Conservation (phyloP, 768 basidiomycete genomes). For the Tremella fuciformis region DNA sequence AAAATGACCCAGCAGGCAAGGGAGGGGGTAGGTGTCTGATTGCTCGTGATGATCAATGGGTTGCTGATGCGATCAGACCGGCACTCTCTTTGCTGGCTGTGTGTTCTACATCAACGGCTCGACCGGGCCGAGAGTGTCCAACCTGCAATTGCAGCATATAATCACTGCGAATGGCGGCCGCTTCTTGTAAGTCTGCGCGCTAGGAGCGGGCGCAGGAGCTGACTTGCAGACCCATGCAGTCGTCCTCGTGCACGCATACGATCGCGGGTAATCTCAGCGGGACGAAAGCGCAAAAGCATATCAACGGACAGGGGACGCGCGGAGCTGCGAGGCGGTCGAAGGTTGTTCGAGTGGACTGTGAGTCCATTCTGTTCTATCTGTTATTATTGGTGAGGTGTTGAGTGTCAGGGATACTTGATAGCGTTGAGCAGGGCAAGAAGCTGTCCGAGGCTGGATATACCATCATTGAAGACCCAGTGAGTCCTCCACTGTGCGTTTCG, state of each 20-base stretch:
- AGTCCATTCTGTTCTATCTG: slow-evolving; percentile 8
- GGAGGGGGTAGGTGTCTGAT: slow-evolving; percentile 22
- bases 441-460: slow-evolving; percentile 41
- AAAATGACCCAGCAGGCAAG: slow-evolving; percentile 44
- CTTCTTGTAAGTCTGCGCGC: slow-evolving; percentile 25
- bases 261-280: slow-evolving; percentile 43
- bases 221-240: slow-evolving; percentile 26
- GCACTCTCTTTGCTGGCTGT: slow-evolving; percentile 31
- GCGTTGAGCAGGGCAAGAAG: slow-evolving; percentile 31
- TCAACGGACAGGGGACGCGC: slow-evolving; percentile 37
- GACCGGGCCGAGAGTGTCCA: slow-evolving; percentile 40
- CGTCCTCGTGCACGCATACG: slow-evolving; percentile 40
- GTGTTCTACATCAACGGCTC: slow-evolving; percentile 46
- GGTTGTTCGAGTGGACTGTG: slow-evolving; percentile 43
- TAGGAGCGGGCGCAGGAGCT: background rate
- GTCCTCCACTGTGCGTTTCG: slow-evolving; percentile 7
- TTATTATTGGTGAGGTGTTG: background rate
- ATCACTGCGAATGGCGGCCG: slow-evolving; percentile 42
- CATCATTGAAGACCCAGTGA: slow-evolving; percentile 40
- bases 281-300: slow-evolving; percentile 45
- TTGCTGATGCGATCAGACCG: slow-evolving; percentile 9
- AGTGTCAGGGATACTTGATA: slow-evolving; percentile 37
- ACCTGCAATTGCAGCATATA: slow-evolving; percentile 42
- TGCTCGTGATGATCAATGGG: background rate
- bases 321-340: slow-evolving; percentile 35